These are phyloP conservation scores for Tetradesmus obliquus DNA, from an alignment of 139 green algal species.

Conservation along the genomic window DNA sequence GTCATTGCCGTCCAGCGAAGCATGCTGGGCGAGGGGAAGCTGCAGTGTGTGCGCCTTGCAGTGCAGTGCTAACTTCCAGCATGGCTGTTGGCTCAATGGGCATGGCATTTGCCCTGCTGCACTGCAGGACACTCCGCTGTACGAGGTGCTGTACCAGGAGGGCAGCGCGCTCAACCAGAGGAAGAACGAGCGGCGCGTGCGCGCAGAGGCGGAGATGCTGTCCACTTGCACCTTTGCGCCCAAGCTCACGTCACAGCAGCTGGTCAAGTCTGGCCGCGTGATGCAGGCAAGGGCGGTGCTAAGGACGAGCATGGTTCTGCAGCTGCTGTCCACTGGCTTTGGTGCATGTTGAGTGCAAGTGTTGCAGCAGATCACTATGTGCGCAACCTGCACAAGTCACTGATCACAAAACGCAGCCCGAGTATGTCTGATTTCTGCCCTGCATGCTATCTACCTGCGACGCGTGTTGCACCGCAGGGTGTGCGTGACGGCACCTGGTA, in stretches of 20 bases:
- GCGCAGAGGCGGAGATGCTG: slow-evolving; percentile 31
- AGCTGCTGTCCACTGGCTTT: too few species aligned
- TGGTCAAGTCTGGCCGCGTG: slow-evolving; percentile 46
- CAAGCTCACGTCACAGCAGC: slow-evolving; percentile 51
- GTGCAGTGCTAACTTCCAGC: not conserved
- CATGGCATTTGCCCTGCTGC: not conserved
- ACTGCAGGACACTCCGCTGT: slow-evolving; percentile 41
- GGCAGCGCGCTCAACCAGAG: slow-evolving; percentile 39
- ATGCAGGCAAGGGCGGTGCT: slow-evolving; percentile 37
- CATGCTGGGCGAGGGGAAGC: not conserved
- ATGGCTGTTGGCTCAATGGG: not conserved
- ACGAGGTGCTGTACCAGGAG: slow-evolving; percentile 63
- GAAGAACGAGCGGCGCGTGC: slow-evolving; percentile 35
- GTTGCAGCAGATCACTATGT: not conserved
- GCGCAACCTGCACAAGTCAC: not conserved
- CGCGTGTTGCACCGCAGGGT: not conserved
- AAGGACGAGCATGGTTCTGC: too few species aligned
- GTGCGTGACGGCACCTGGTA: slow-evolving; percentile 39
- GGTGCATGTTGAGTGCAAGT: not conserved
- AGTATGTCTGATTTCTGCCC: not conserved
- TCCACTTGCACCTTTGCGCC: slow-evolving; percentile 61
- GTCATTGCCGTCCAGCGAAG: too few species aligned
- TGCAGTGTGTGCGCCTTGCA: not conserved
- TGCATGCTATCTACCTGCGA: not conserved
- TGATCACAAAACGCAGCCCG: not conserved